Percentiles rank a stretch among this genome's conserved stretches.
Conservation (phyloP, 129 eudicot species). For the Tagetes patula region DNA sequence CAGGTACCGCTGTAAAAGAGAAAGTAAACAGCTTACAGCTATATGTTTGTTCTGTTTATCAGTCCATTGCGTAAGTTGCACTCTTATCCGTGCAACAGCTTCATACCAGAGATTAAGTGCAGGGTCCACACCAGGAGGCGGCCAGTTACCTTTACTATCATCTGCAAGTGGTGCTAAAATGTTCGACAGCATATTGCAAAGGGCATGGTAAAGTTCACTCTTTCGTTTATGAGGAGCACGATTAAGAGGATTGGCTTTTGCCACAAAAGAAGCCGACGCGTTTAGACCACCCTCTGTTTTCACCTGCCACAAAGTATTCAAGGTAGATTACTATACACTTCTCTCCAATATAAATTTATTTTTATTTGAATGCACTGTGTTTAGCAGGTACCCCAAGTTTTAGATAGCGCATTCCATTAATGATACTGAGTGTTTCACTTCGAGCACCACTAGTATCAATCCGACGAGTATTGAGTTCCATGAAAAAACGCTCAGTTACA, state of each 20-base stretch:
- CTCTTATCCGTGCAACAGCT: conserved; percentile 89
- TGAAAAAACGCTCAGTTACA: conserved; percentile 96
- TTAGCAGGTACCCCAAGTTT: conserved; percentile 85
- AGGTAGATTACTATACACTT: conserved; percentile 12
- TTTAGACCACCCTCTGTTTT: conserved; percentile 95
- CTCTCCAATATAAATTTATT: not conserved
- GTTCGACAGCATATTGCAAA: conserved; percentile 94
- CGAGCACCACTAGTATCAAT: conserved; percentile 90
- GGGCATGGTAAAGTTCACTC: conserved; percentile 96
- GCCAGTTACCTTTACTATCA: conserved; percentile 96
- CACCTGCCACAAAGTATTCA: conserved; percentile 52
- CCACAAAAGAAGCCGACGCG: conserved; percentile 95
- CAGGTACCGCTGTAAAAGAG: not conserved
- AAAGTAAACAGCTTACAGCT: conserved; percentile 58
- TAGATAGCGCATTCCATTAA: conserved; percentile 95
- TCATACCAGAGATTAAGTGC: conserved; percentile 93
- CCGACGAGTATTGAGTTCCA: conserved; percentile 95
- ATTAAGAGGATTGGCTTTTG: conserved; percentile 93
- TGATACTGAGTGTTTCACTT: conserved; percentile 94
- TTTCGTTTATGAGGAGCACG: conserved; percentile 92
- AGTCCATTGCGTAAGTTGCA: conserved; percentile 91
- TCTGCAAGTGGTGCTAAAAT: conserved; percentile 95
- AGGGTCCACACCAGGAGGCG: conserved; percentile 93
- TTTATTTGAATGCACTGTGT: not conserved
- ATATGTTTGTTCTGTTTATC: conserved; percentile 97